Evolutionary conservation across 495 filamentous ascomycete genomes (phyloP), one percentile per base, ranked within the genome.

Genomic region (Penicillium manginii): DNA sequence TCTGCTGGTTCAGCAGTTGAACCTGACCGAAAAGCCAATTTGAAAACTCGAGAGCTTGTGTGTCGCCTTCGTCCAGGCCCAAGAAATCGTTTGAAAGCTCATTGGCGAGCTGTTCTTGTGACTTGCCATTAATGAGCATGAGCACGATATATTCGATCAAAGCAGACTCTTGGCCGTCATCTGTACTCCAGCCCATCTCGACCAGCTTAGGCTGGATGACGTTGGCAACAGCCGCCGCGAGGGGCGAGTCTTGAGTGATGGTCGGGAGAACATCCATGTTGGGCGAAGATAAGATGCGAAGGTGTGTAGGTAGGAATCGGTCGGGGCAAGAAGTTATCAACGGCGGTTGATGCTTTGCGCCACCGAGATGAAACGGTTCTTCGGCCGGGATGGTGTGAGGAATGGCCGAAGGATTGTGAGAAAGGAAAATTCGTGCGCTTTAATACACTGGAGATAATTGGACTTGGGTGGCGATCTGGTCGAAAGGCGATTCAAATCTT

Each of bases 81-180:
- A 98, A 84, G 40, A 98, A 84, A 64, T 98, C 96, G 57, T 88
- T 90, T 9, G 92, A 88, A 12, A 98, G 86, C 69, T 98, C 94
- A 26, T 85, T 83, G 4, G 92, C 90, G 60, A 98, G 92, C 65
- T 96, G 88, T 45, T 91, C 85, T 68, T 94, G 87, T 7, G 88
- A 90, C 75, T 96, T 97, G 56, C 92, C 91, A 71, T 97, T 97
- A 56, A 88, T 91, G 29, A 98, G 83, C 93, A 97, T 98, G 53
- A 97, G 82, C 46, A 97, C 89, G 60, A 98, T 93, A 71, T 97
- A 98, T 74, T 98, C 94, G 42, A 91, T 88, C 56, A 98, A 81
- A 12, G 92, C 89, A 15, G 89, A 86, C 66, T 91, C 93, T 67
- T 93, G 91, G 60, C 83, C 81, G 56, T 86, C 88, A 42, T 88